These are phyloP conservation scores for Daldinia sp. DNA, from an alignment of 2,329 filamentous ascomycete species.

Conservation along the genomic window DNA sequence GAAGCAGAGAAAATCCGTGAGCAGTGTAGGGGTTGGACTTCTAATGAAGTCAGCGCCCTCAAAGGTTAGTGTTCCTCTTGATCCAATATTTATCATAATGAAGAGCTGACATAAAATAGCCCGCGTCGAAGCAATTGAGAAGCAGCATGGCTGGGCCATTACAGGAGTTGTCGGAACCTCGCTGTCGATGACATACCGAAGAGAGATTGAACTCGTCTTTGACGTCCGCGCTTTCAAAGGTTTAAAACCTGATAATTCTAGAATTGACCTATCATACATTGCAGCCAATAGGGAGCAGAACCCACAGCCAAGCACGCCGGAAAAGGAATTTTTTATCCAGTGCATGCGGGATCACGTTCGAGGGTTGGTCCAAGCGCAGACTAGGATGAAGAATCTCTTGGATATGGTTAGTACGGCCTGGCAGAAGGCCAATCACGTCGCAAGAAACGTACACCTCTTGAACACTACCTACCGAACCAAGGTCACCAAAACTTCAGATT, in stretches of 20 bases:
- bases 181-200: slow-evolving; percentile 79
- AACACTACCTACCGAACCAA: slow-evolving; percentile 74
- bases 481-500: slow-evolving; percentile 73
- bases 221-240: slow-evolving; percentile 72
- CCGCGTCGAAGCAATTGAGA: slow-evolving; percentile 74
- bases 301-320: slow-evolving; percentile 68
- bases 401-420: slow-evolving; percentile 71
- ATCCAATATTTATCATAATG: not conserved
- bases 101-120: slow-evolving; percentile 62
- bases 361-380: slow-evolving; percentile 68
- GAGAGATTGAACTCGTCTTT: slow-evolving; percentile 79
- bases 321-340: slow-evolving; percentile 81
- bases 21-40: slow-evolving; percentile 89
- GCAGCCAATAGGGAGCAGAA: slow-evolving; percentile 68
- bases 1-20: slow-evolving; percentile 87
- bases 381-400: slow-evolving; percentile 69
- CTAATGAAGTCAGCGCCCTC: slow-evolving; percentile 81
- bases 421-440: slow-evolving; percentile 71
- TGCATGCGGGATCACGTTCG: slow-evolving; percentile 77
- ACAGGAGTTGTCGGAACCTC: slow-evolving; percentile 70
- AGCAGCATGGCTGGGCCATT: slow-evolving; percentile 77
- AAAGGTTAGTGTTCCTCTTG: slow-evolving; percentile 69
- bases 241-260: slow-evolving; percentile 58
- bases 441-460: slow-evolving; percentile 71
- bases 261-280: slow-evolving; percentile 78